Conservation (phyloP, 495 filamentous ascomycete genomes). For the Hamigera avellanea region DNA sequence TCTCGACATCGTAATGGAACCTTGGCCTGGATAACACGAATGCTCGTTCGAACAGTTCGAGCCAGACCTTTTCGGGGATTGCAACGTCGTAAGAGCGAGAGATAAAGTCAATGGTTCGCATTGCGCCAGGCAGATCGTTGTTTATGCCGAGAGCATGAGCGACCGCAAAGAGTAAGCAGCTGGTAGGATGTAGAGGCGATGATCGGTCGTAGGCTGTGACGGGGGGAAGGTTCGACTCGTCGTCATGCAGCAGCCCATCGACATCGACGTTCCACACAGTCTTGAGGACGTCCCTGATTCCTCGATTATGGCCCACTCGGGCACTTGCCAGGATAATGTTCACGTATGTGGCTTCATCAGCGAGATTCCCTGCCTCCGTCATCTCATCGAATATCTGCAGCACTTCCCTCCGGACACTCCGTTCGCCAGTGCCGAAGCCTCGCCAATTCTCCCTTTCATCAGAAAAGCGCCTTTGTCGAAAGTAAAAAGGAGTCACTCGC, state of each 20-base stretch:
- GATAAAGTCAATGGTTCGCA: conserved; percentile 43
- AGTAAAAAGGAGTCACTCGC: conserved; percentile 27
- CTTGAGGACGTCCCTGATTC: conserved; percentile 36
- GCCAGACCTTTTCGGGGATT: conserved; percentile 41
- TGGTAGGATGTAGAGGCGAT: conserved; percentile 44
- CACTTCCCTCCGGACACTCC: conserved; percentile 25
- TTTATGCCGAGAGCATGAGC: conserved; percentile 48
- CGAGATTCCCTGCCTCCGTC: conserved; percentile 28
- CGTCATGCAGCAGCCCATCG: conserved; percentile 19
- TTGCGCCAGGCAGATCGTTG: conserved; percentile 40
- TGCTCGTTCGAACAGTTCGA: conserved; percentile 46
- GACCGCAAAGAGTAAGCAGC: conserved; percentile 41
- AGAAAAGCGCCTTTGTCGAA: conserved; percentile 14
- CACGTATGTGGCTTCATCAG: conserved; percentile 45
- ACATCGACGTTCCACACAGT: conserved; percentile 50
- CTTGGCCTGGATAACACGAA: conserved; percentile 35
- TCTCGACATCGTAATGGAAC: conserved; percentile 8
- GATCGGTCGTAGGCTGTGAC: conserved; percentile 21
- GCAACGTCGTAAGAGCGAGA: conserved; percentile 41
- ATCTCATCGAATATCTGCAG: conserved; percentile 37
- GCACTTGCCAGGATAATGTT: conserved; percentile 43
- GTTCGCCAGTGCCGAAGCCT: conserved; percentile 19
- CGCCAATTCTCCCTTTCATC: conserved; percentile 12
- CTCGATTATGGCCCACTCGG: conserved; percentile 39
- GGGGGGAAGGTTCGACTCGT: conserved; percentile 14